Percentiles rank a stretch among this genome's conserved stretches.
phyloP scores from a whole-genome alignment of 257 asterid genomes.

The Solanum corneliomulleri region DNA sequence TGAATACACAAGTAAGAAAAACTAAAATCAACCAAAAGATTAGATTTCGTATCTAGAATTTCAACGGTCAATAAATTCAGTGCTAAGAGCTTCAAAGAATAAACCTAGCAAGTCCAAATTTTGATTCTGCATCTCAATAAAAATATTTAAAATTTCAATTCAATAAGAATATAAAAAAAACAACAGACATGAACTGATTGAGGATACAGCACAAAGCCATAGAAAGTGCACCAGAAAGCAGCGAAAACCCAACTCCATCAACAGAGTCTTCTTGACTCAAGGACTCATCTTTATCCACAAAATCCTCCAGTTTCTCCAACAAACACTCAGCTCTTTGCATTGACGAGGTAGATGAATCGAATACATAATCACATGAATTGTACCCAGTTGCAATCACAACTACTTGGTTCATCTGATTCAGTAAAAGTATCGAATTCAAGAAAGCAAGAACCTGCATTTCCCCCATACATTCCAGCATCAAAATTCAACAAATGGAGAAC shows the following conservation, averaged over 20 bases:
- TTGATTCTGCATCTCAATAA: background rate
- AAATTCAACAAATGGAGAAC: background rate
- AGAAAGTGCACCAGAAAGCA: slow-evolving; percentile 87
- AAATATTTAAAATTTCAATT: background rate
- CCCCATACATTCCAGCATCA: background rate
- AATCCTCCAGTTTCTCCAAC: slow-evolving; percentile 61
- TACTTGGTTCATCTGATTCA: slow-evolving; percentile 77
- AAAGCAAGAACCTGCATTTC: slow-evolving; percentile 62
- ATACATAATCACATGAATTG: slow-evolving; percentile 61
- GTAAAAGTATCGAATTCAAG: slow-evolving; percentile 57
- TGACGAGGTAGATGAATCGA: slow-evolving; percentile 53
- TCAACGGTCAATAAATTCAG: background rate
- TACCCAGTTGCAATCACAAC: slow-evolving; percentile 80
- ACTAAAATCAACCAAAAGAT: background rate
- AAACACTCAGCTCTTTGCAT: slow-evolving; percentile 55
- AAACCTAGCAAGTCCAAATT: background rate
- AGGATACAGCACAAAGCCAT: slow-evolving; percentile 99
- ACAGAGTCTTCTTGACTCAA: slow-evolving; percentile 45
- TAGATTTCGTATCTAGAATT: background rate
- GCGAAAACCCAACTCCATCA: slow-evolving; percentile 56
- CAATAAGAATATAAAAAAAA: background rate
- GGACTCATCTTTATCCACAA: slow-evolving; percentile 59
- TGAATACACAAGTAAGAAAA: background rate
- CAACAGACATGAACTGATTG: background rate
- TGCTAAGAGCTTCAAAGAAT: background rate